A percentile compares a stretch with the other conserved stretches of the same genome.
These are phyloP conservation scores for Musa beccarii DNA, from an alignment of 176 grass and related monocot species.

Conservation along the genomic window DNA sequence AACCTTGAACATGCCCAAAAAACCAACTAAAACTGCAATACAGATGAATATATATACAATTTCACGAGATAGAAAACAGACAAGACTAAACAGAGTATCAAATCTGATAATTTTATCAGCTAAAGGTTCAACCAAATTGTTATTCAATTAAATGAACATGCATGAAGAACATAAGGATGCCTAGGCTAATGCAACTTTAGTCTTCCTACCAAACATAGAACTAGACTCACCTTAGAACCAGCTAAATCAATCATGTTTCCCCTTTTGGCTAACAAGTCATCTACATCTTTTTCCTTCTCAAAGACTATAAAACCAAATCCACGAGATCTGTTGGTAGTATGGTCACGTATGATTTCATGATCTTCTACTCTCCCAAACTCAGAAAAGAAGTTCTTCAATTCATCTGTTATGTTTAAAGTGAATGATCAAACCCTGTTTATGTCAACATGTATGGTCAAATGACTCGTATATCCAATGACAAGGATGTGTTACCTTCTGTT, in stretches of 20 bases:
- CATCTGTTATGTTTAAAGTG: slow-evolving; percentile 49
- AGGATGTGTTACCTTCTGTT: slow-evolving; percentile 44
- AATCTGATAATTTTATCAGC: neutral
- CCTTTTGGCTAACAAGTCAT: slow-evolving; percentile 85
- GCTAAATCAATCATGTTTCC: slow-evolving; percentile 88
- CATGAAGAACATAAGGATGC: neutral
- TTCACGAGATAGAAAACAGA: neutral
- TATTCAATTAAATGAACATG: neutral
- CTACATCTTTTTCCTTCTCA: slow-evolving; percentile 72
- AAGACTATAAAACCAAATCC: slow-evolving; percentile 93
- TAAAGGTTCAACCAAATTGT: no score
- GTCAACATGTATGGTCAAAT: neutral
- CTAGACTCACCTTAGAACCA: slow-evolving; percentile 68
- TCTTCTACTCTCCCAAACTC: slow-evolving; percentile 67
- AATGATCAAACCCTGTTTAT: neutral
- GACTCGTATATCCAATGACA: neutral
- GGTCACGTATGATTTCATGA: slow-evolving; percentile 81
- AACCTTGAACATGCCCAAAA: slow-evolving; percentile 35
- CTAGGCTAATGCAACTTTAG: slow-evolving; percentile 23
- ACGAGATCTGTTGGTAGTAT: slow-evolving; percentile 55
- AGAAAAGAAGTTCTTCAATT: slow-evolving; percentile 77
- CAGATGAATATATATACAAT: slow-evolving; percentile 25
- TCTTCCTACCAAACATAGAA: slow-evolving; percentile 11
- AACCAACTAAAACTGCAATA: slow-evolving; percentile 15
- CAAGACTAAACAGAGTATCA: neutral